Evolutionary conservation across 805 yeast genomes (phyloP), one percentile per base, ranked within the genome.

Genomic region (Teunomyces tritomae): DNA sequence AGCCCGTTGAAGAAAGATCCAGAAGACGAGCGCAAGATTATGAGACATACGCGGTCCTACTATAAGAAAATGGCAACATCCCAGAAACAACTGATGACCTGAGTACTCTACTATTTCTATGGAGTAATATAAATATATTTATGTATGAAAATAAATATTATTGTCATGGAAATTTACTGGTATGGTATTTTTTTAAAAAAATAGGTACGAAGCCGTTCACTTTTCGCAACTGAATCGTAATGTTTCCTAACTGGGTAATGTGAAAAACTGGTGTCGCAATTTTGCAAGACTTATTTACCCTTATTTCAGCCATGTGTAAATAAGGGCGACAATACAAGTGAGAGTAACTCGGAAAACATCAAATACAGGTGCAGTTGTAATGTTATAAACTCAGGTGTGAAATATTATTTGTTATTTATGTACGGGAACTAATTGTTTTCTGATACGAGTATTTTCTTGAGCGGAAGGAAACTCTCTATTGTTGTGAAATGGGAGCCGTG

Each of bases 21-120:
- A 0, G 64, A 65, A 9, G 72, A 64, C 32, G 63, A 58, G 1
- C 50, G 69, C 28, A 60, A 61, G 47, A 43, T 61, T 8, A 50
- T 62, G 47, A 59, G 77, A 33, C 74, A 69, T 45, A 72, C 76
- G 2, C 50, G 77, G 43, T 68, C 74, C 4, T 68, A 69, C 44
- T 65, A 63, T 49, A 68, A 62, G 55, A 67, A 62, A 50, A 48
- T 52, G 30, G 35, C 37, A 47, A 24, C 49, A 8, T 14, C 48
- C 4, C 44, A 45, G 17, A 39, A 39, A 26, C 43, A 27, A 14
- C 35, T 13, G 46, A 33, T 26, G 10, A 13, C 28, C 32, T 28
- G 24, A 20, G 5, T 20, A 5, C 24, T 5, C 24, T 5, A 20
- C 24, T 20, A 20, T 20, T 20, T 20, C 24, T 20, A 6, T 4